Base-by-base conservation (phyloP, 1,284 basidiomycete genomes). In the Singerocomus rubriflavus region DNA sequence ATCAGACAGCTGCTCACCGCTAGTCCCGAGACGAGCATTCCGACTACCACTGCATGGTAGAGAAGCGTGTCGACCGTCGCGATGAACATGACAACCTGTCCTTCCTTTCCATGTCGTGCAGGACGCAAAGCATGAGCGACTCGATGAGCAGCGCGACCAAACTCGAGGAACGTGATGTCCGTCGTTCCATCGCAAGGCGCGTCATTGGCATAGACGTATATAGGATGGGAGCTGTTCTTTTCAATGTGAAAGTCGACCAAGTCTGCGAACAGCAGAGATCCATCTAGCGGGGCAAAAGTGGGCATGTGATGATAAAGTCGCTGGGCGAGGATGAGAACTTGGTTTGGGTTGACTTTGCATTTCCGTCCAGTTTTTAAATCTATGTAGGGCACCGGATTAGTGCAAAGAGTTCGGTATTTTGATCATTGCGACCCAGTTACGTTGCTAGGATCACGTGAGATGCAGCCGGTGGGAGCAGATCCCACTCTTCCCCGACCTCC, bases 91-190 rank as follows among this genome's bases (percentile, higher is more conserved):
- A 56, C 42, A 32, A 56, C n/a, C 26, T 41, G 21, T 10, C 36
- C 53, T n/a, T 56, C 54, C 6, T 33, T 5, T 4, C 53, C 42
- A 6, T 17, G 38, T 17, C 53, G 38, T 7, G 27, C 30, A 6
- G 53, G 49, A 42, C 48, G 49, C 25, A 53, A 9, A 30, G 35
- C 42, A 5, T 46, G 50, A 10, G 54, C 39, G 6, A 54, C 30
- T 7, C 49, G 42, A 21, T 56, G 53, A 25, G 50, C 34, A 4
- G 48, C 54, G 11, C 54, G 53, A 46, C 49, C 48, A 4, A 54
- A 56, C 31, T 54, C 53, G 4, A 52, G 37, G 48, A 54, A 56
- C 2, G 48, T 35, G 32, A 54, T 45, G 3, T 56, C 13, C 2
- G 38, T 42, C n/a, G 21, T 27, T 27, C 25, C 30, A 10, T 16